Percentiles rank a stretch among this genome's conserved stretches.
These are phyloP conservation scores for Colletotrichum sp. DNA, from an alignment of 2,329 filamentous ascomycete species.

Conservation along the genomic window DNA sequence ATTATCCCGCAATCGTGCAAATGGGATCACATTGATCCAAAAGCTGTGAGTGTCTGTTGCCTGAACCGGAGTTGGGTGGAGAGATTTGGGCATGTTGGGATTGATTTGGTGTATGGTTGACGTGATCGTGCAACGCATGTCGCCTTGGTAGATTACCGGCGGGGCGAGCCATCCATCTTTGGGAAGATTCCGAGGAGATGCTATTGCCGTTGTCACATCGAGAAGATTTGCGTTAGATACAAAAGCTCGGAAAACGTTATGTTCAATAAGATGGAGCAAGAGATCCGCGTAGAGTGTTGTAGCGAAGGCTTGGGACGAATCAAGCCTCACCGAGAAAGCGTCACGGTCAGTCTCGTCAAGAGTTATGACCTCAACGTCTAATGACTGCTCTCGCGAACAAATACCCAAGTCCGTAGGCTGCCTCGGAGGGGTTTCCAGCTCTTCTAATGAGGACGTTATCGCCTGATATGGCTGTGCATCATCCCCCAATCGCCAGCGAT, in stretches of 20 bases:
- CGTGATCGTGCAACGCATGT: background rate
- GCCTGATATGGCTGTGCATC: background rate
- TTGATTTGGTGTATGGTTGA: background rate
- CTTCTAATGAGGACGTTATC: background rate
- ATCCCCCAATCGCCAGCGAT: constrained; percentile 4
- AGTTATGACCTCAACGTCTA: background rate
- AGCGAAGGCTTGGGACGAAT: background rate
- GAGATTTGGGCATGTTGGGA: constrained; percentile 8
- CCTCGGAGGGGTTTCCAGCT: background rate
- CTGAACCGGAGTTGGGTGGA: constrained; percentile 1
- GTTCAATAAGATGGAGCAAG: constrained; percentile 10
- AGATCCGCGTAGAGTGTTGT: constrained; percentile 2
- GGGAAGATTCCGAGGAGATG: background rate
- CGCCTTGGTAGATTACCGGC: background rate
- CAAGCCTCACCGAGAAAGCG: background rate
- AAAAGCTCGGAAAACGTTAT: constrained; percentile 16
- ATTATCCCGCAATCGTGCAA: constrained; percentile 11
- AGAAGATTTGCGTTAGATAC: background rate
- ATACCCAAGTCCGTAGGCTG: background rate
- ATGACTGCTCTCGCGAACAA: background rate
- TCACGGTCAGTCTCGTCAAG: background rate
- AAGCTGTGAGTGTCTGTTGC: background rate
- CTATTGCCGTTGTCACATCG: background rate
- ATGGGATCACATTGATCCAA: constrained; percentile 18
- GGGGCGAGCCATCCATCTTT: background rate